Evolutionary conservation across 2,329 filamentous ascomycete species (phyloP), one percentile per base, ranked within the genome.

Genomic region (Juglanconis oblonga): DNA sequence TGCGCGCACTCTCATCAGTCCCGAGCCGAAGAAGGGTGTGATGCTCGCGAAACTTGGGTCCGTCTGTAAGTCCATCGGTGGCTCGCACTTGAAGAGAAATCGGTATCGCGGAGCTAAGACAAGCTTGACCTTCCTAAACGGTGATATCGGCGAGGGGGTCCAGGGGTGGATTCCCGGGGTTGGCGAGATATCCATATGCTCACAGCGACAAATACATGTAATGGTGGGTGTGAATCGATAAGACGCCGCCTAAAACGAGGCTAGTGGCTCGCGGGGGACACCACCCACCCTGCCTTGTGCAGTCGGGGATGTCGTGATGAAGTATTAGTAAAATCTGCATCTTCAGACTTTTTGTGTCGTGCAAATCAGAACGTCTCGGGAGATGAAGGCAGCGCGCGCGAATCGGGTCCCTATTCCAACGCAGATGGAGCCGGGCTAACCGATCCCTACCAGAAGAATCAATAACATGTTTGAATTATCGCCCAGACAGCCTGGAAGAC

Each of bases 51-150:
- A 42, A 44, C 2, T n/a, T 35, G 17, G 51, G 51, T 24, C 11
- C 40, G 11, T 6, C 24, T 17, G 38, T 17, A 17, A 29, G n/a
- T 31, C 24, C 35, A 31, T 57, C 55, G 55, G 55, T 38, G 55
- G 29, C 50, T 35, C 36, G 47, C 47, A 51, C 14, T 44, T 29
- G n/a, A 42, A 14, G n/a, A 11, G 29, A 51, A 51, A 52, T 36
- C 47, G 48, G 42, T 44, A 51, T 6, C 47, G 48, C 47, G 47
- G 55, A 40, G 45, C 35, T 35, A n/a, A 32, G 36, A 17, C 1
- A 14, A 36, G 29, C 36, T 14, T 33, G 55, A 57, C 55, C 55
- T 57, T 50, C 55, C 55, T 57, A 57, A 57, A 52, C 8, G 38
- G 55, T 57, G 38, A 45, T 56, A 40, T 48, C 42, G 38, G 44